Base-by-base conservation (phyloP, 768 basidiomycete genomes). In the Boletus fagicola region DNA sequence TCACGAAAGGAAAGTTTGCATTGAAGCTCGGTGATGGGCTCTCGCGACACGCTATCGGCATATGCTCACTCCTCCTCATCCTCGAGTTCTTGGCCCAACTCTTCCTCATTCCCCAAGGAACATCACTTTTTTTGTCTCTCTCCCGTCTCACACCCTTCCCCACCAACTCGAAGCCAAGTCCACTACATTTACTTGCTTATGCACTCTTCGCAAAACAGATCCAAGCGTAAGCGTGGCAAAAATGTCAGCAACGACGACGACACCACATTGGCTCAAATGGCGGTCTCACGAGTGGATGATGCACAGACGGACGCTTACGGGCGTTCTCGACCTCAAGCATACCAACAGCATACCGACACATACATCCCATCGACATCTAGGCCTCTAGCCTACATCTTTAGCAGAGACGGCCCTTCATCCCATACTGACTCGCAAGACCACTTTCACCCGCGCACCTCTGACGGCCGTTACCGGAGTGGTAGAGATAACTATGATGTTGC, bases 201-300 rank as follows among this genome's bases (percentile, higher is more conserved):
- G 75, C 75, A 75, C 59, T 55, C 70, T 56, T 63, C 71, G 56
- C 75, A 75, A 59, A 65, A 65, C 62, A 77, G 75, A 61, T 74
- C 76, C 65, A 79, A 82, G 66, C 76, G 82, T 63, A 79, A 80
- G 68, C 80, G 81, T 69, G 74, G 72, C 54, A 77, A 77, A 71
- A 82, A 79, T 67, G 78, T 74, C 60, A 73, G 78, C 59, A 79
- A 80, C 63, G 77, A 80, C 62, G 81, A 83, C 60, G 78, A 80
- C 62, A 61, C 60, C 28, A 48, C 49, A 47, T 63, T 65, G 63
- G 72, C 74, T 59, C 78, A 63, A 54, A 76, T 69, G 74, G 31
- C 55, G 35, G 77, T 75, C 71, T 72, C 78, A 66, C 81, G 78
- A 70, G 69, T 65, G 62, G 83, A 84, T 59, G 83, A 85, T 62